Evolutionary conservation across 192 early-diverging fungal species (phyloP).

Genomic region (Kickxella alabastrina): DNA sequence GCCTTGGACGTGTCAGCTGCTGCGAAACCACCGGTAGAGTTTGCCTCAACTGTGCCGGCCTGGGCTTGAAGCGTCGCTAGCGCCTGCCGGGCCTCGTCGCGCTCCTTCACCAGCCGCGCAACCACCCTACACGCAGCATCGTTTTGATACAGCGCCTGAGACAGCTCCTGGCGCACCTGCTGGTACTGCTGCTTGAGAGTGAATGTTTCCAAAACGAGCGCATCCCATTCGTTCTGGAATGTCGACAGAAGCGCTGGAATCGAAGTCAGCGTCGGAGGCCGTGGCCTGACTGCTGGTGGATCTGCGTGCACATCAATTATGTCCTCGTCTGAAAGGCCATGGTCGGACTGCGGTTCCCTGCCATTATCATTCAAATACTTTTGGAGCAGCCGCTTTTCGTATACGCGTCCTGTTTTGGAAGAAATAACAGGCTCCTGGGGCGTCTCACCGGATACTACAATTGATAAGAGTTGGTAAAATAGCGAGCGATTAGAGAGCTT

Average conservation of each 20-base stretch:
- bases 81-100: slow-evolving; percentile 79
- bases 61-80: slow-evolving; percentile 26
- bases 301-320: slow-evolving; percentile 19
- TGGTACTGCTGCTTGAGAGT: slow-evolving; percentile 89
- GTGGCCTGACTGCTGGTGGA: slow-evolving; percentile 65
- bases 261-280: slow-evolving; percentile 85
- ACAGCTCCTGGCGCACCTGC: slow-evolving; percentile 86
- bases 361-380: slow-evolving; percentile 84
- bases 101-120: slow-evolving; percentile 84
- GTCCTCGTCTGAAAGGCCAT: slow-evolving; percentile 53
- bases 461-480: background rate
- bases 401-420: slow-evolving; percentile 77
- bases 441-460: slow-evolving; percentile 85
- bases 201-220: slow-evolving; percentile 92
- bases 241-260: slow-evolving; percentile 82
- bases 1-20: slow-evolving; percentile 2
- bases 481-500: background rate
- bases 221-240: slow-evolving; percentile 97
- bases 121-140: slow-evolving; percentile 95
- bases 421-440: slow-evolving; percentile 88
- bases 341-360: slow-evolving; percentile 76
- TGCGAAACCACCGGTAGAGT: background rate
- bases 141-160: slow-evolving; percentile 91
- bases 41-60: background rate
- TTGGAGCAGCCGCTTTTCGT: slow-evolving; percentile 80